Conservation (phyloP, 164 flowering plant genomes). For the Stephania yunnanensis region DNA sequence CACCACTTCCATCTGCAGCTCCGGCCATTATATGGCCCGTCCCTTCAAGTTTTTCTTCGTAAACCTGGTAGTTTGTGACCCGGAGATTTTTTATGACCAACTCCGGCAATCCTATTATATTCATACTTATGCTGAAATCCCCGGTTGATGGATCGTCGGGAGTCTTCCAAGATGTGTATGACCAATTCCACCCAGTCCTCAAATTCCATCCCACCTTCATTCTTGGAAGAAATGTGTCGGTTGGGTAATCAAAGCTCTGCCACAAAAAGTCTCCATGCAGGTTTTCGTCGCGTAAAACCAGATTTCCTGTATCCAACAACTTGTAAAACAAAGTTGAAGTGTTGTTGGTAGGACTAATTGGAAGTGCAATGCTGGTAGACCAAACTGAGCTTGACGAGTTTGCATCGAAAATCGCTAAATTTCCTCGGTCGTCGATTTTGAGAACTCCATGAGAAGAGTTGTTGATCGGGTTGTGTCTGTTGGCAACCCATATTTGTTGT, state of each 20-base stretch:
- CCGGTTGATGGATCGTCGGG: constrained; percentile 16
- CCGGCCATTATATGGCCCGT: constrained; percentile 23
- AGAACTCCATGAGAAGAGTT: constrained; percentile 31
- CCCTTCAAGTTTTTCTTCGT: too few species aligned
- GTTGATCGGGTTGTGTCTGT: constrained; percentile 37
- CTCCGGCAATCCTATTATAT: constrained; percentile 26
- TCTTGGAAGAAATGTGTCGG: background rate
- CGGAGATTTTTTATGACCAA: constrained; percentile 16
- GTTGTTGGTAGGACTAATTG: background rate
- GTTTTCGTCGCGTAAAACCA: constrained; percentile 18
- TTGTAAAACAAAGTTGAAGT: constrained; percentile 13
- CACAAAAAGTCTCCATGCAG: background rate
- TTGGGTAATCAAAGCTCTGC: constrained; percentile 1
- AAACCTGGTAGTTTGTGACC: background rate
- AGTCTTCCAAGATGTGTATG: constrained; percentile 25
- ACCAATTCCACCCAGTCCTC: constrained; percentile 29
- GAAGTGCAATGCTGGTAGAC: constrained; percentile 23
- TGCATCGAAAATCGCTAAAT: constrained; percentile 13
- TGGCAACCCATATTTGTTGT: constrained; percentile 48
- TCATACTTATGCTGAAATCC: constrained; percentile 14
- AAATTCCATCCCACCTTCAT: constrained; percentile 32
- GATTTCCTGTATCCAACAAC: constrained; percentile 46
- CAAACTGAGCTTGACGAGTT: constrained; percentile 16
- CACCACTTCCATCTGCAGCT: constrained; percentile 18
- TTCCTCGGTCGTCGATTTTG: constrained; percentile 19